These are phyloP conservation scores for Phyllosticta citrichinensis DNA, from an alignment of 2,329 filamentous ascomycete genomes.

Conservation along the genomic window DNA sequence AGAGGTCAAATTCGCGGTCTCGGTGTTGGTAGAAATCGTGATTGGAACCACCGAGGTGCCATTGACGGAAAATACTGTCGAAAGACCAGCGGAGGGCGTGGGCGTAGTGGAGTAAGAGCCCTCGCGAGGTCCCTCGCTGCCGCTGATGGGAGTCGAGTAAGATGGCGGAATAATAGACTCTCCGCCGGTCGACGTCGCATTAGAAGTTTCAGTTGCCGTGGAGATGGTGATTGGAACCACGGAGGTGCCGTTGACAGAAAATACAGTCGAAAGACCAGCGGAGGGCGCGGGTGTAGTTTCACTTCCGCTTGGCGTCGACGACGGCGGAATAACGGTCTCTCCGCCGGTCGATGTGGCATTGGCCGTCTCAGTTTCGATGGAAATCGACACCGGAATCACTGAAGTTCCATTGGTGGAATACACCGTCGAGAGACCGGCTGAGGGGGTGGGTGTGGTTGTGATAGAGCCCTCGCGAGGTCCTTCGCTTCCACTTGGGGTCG, in stretches of 20 bases:
- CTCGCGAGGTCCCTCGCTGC: background rate
- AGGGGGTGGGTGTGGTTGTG: background rate
- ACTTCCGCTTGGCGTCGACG: too few species aligned
- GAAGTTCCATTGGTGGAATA: background rate
- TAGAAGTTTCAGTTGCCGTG: background rate
- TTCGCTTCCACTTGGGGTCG: background rate
- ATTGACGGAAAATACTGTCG: background rate
- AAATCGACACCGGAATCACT: background rate
- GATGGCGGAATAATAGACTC: background rate
- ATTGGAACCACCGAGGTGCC: background rate
- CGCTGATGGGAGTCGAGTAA: background rate
- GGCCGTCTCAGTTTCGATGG: slow-evolving; percentile 1
- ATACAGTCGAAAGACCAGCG: background rate
- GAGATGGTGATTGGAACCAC: background rate
- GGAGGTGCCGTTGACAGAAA: background rate
- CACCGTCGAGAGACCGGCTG: background rate
- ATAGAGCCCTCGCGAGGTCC: background rate
- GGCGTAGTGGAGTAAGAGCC: background rate
- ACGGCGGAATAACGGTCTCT: background rate
- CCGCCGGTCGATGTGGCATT: slow-evolving; percentile 11
- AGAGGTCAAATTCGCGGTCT: background rate
- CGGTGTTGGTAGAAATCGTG: background rate
- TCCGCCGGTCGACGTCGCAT: background rate
- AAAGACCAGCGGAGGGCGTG: background rate
- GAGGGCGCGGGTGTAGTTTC: background rate